Evolutionary conservation across 306 rosid species (phyloP).

Genomic region (Potentilla sterilis): DNA sequence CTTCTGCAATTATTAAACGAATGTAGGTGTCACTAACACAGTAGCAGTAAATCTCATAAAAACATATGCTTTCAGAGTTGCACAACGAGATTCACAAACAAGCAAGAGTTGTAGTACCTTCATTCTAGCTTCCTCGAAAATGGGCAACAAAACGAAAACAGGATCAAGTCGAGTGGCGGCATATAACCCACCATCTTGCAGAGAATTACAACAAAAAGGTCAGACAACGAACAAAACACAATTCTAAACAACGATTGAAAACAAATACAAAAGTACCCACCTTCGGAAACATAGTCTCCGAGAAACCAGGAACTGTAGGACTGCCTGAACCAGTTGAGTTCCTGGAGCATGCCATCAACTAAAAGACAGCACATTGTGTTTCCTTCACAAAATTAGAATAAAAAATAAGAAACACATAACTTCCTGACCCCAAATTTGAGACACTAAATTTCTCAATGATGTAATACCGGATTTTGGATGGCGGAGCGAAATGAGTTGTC

Average conservation of each 20-base stretch:
- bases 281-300: slow-evolving; percentile 78
- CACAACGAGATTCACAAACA: slow-evolving; percentile 17
- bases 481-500: slow-evolving; percentile 55
- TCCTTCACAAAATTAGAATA: slow-evolving; percentile 33
- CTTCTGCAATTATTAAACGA: slow-evolving; percentile 54
- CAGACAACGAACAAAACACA: neutral
- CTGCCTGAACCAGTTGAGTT: slow-evolving; percentile 88
- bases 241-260: neutral
- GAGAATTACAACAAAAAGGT: neutral
- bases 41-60: neutral
- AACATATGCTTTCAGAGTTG: slow-evolving; percentile 1
- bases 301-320: slow-evolving; percentile 83
- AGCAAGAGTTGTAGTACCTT: slow-evolving; percentile 41
- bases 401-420: slow-evolving; percentile 14
- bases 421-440: neutral
- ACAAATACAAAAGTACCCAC: slow-evolving; percentile 31
- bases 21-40: slow-evolving; percentile 17
- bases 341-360: slow-evolving; percentile 68
- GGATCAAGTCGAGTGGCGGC: slow-evolving; percentile 84
- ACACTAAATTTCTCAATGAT: neutral
- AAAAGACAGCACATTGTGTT: slow-evolving; percentile 59
- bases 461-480: slow-evolving; percentile 77
- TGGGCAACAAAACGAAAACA: slow-evolving; percentile 76
- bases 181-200: slow-evolving; percentile 75
- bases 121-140: slow-evolving; percentile 91